Conservation (phyloP, 75 land plant species). For the Pinus albicaulis region DNA sequence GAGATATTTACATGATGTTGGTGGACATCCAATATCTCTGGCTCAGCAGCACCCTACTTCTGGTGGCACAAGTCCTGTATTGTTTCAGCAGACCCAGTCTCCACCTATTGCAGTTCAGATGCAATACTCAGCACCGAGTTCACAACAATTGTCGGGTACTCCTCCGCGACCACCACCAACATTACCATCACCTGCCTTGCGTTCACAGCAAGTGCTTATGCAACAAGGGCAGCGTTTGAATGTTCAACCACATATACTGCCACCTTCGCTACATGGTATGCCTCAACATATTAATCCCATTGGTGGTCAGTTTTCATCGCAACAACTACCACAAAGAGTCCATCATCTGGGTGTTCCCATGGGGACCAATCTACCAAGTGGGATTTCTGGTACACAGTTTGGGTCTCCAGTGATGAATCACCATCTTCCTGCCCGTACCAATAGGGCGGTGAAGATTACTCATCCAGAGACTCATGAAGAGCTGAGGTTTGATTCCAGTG, state of each 20-base stretch:
- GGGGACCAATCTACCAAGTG: background rate
- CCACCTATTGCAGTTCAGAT: conserved; percentile 47
- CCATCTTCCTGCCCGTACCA: conserved; percentile 24
- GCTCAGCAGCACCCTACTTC: conserved; percentile 14
- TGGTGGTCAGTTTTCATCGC: background rate
- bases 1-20: background rate
- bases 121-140: conserved; percentile 55
- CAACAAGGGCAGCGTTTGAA: conserved; percentile 59
- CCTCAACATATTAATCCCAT: conserved; percentile 7
- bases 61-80: conserved; percentile 32
- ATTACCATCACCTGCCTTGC: conserved; percentile 38
- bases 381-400: conserved; percentile 5
- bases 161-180: conserved; percentile 32
- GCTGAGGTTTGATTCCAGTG: conserved; percentile 37
- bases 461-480: conserved; percentile 93
- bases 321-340: conserved; percentile 29
- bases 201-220: conserved; percentile 44
- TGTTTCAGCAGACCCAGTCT: conserved; percentile 57
- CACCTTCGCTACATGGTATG: background rate
- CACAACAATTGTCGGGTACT: conserved; percentile 45
- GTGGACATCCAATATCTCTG: conserved; percentile 7
- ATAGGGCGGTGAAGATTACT: conserved; percentile 75
- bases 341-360: conserved; percentile 34
- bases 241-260: conserved; percentile 19
- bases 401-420: background rate